Conservation (phyloP, 129 eudicot species). For the Ambrosia artemisiifolia region DNA sequence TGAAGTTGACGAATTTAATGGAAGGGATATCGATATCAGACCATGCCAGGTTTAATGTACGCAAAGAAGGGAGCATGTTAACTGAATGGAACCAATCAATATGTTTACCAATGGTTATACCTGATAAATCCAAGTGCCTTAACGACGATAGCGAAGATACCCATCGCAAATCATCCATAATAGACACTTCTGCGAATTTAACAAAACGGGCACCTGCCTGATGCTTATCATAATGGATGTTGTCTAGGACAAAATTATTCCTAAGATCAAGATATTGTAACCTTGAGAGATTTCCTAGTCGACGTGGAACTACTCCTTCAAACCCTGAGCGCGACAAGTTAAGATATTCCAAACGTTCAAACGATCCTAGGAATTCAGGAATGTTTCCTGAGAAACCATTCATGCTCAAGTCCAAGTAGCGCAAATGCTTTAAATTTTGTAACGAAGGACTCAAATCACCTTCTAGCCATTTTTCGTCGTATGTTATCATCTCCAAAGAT, state of each 20-base stretch:
- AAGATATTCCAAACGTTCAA: not conserved
- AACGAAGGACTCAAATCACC: not conserved
- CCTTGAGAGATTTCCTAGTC: not conserved
- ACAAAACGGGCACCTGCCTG: too few relatives aligned
- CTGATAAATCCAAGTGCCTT: not conserved
- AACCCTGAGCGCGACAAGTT: not conserved
- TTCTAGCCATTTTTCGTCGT: not conserved
- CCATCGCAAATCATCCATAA: not conserved
- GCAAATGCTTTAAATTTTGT: constrained; percentile 6
- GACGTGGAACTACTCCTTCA: not conserved
- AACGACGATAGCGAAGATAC: not conserved
- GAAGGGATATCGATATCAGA: not conserved
- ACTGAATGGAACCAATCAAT: not conserved
- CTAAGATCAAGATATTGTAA: not conserved
- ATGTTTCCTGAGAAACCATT: not conserved
- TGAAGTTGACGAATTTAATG: not conserved
- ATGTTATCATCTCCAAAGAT: not conserved
- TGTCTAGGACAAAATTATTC: too few relatives aligned
- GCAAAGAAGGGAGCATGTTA: not conserved
- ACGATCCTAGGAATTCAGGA: not conserved
- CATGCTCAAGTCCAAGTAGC: constrained; percentile 7
- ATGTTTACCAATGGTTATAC: not conserved
- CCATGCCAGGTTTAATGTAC: not conserved
- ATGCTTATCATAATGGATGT: too few relatives aligned
- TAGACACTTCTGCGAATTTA: too few relatives aligned